phyloP scores from a whole-genome alignment of 768 basidiomycete genomes.

The Coprinellus micaceus region DNA sequence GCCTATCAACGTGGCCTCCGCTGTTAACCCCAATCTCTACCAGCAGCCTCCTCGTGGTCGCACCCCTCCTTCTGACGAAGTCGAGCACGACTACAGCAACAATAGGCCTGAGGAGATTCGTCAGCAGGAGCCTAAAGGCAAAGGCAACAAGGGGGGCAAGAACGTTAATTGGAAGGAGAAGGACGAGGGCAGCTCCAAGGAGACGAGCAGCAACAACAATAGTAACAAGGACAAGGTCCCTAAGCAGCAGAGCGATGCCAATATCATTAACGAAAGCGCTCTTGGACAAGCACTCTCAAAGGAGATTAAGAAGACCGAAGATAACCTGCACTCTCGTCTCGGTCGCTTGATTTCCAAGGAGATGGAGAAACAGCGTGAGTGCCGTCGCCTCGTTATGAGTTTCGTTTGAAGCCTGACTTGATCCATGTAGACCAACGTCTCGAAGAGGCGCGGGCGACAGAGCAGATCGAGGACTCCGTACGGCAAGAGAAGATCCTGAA shows the following conservation, averaged over 20 bases:
- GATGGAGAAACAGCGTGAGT: slow-evolving; percentile 86
- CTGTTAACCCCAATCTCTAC: slow-evolving; percentile 14
- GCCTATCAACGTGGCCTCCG: slow-evolving; percentile 17
- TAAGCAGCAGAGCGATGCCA: slow-evolving; percentile 31
- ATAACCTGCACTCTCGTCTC: slow-evolving; percentile 70
- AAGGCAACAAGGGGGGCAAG: slow-evolving; percentile 46
- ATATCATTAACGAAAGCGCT: slow-evolving; percentile 46
- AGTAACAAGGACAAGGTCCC: slow-evolving; percentile 27
- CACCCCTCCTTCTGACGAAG: slow-evolving; percentile 74
- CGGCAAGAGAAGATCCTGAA: slow-evolving; percentile 89
- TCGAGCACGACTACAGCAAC: slow-evolving; percentile 56
- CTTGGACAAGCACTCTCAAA: slow-evolving; percentile 60
- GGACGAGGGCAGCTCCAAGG: slow-evolving; percentile 27
- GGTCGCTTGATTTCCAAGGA: slow-evolving; percentile 80
- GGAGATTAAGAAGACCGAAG: slow-evolving; percentile 83
- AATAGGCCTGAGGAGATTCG: slow-evolving; percentile 44
- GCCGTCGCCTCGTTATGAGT: slow-evolving; percentile 10
- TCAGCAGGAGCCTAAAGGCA: slow-evolving; percentile 40
- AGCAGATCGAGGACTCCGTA: slow-evolving; percentile 76
- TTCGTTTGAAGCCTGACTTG: slow-evolving; percentile 2
- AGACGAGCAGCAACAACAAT: slow-evolving; percentile 24
- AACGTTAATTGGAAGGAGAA: slow-evolving; percentile 62
- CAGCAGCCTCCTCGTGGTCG: slow-evolving; percentile 47
- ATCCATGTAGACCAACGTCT: slow-evolving; percentile 65
- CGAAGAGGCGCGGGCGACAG: slow-evolving; percentile 74